Percentiles rank a stretch among this genome's conserved stretches.
These are phyloP conservation scores for Solanum bukasovii DNA, from an alignment of 257 asterid species.

Conservation along the genomic window DNA sequence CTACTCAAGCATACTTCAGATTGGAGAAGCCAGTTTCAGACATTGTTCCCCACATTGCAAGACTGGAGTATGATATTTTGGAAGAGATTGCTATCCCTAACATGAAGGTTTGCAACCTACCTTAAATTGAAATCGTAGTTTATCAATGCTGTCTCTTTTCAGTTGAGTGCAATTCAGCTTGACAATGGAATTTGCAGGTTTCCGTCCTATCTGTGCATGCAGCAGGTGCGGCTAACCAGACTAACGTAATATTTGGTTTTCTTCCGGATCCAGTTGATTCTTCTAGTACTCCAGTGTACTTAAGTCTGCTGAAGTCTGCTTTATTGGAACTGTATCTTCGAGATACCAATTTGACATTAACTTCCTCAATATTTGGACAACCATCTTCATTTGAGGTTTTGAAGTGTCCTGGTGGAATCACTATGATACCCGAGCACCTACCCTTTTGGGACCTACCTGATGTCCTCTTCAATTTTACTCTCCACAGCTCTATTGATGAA, in stretches of 20 bases:
- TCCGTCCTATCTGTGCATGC: slow-evolving; percentile 62
- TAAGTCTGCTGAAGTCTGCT: slow-evolving; percentile 46
- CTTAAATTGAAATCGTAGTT: neutral
- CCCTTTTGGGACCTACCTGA: slow-evolving; percentile 21
- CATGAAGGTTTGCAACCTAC: slow-evolving; percentile 47
- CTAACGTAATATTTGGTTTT: slow-evolving; percentile 60
- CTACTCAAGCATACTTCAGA: slow-evolving; percentile 63
- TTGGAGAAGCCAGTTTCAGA: slow-evolving; percentile 55
- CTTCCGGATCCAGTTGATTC: slow-evolving; percentile 49
- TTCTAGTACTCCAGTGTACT: slow-evolving; percentile 29
- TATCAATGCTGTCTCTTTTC: neutral
- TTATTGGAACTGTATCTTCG: slow-evolving; percentile 56
- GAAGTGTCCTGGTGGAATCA: slow-evolving; percentile 72
- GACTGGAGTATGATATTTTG: slow-evolving; percentile 59
- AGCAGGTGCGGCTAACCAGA: slow-evolving; percentile 45
- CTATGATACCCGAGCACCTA: slow-evolving; percentile 43
- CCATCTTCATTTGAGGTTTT: slow-evolving; percentile 63
- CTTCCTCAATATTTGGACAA: slow-evolving; percentile 52
- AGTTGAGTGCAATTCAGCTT: neutral
- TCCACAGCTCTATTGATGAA: slow-evolving; percentile 58
- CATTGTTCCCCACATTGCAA: slow-evolving; percentile 51
- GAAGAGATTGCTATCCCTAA: slow-evolving; percentile 67
- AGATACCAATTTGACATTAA: slow-evolving; percentile 52
- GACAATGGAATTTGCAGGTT: slow-evolving; percentile 27
- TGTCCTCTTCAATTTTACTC: slow-evolving; percentile 57